Base-by-base conservation (phyloP, 1,284 basidiomycete species). In the Microbotryum silenes-acaulis region DNA sequence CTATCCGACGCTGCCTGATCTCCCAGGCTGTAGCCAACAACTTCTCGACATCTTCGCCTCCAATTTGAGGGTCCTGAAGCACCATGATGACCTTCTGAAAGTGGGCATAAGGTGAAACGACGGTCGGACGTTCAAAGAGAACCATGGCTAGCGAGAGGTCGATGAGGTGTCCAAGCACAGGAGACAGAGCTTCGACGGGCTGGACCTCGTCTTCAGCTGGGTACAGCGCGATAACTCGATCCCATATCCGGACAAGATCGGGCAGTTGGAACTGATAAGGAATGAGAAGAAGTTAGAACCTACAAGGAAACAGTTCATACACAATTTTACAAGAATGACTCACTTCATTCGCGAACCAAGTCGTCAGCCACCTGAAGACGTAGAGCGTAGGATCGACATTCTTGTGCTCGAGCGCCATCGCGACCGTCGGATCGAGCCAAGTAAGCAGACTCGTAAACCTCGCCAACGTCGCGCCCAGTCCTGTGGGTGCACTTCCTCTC, bases 171-270 rank as follows among this genome's bases (percentile, higher is more conserved):
- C 60, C 61, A 25, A 69, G 62, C 2, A 69, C 42, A 9, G 67
- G 67, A 5, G 67, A 63, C 21, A 69, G 54, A 3, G 63, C 54
- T 45, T 69, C 62, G 25, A 12, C 50, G 1, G 56, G 27, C 2
- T 55, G 58, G 0, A 54, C n/a, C 3, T 51, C 57, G 4, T 20
- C 27, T 1, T 52, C 56, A 20, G 60, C 23, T 2, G 65, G 67
- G 48, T 61, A 66, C 8, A 69, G 46, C 12, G 65, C 60, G 14
- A 69, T 33, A 33, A 69, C 62, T 37, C 16, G 57, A 59, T 69
- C 67, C 67, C 67, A 69, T 6, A 69, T 46, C 6, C 65, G 56
- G 12, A 69, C 48, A 14, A 66, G 60, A 18, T 69, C 67, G 2
- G 67, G 67, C 7, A 69, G 48, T 10, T 44, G 25, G n/a, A 69